Conservation (phyloP, 2,329 filamentous ascomycete species). For the Aschersonia sp. region DNA sequence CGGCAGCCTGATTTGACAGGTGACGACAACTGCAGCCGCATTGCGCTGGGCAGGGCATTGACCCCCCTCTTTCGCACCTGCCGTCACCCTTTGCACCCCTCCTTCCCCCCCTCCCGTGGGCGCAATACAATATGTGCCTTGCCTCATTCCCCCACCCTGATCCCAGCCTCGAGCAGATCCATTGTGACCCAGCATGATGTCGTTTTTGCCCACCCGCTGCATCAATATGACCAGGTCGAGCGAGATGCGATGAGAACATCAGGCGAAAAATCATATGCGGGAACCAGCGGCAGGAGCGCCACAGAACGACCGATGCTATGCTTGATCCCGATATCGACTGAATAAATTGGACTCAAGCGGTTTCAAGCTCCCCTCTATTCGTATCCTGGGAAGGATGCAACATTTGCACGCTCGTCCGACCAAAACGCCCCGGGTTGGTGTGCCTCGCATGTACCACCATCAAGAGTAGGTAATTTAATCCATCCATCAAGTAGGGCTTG, state of each 20-base stretch:
- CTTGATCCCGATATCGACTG: background rate
- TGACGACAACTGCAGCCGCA: background rate
- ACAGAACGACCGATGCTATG: background rate
- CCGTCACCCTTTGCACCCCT: background rate
- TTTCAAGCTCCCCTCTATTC: background rate
- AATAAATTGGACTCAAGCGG: background rate
- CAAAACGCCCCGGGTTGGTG: background rate
- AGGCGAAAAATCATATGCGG: background rate
- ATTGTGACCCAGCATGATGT: background rate
- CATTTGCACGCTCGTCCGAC: background rate
- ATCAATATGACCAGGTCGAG: too few species aligned
- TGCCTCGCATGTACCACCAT: background rate
- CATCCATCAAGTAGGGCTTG: too few species aligned
- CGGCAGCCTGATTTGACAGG: background rate
- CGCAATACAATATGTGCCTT: background rate
- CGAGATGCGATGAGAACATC: too few species aligned
- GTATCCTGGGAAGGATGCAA: background rate
- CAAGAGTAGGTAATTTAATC: too few species aligned
- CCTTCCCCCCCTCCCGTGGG: background rate
- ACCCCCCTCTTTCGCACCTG: background rate
- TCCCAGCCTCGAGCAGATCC: background rate
- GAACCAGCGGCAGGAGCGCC: background rate
- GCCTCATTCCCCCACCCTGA: background rate
- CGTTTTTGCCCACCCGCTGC: too few species aligned
- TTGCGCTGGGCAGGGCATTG: background rate